Evolutionary conservation across 352 stramenopile genomes (phyloP).

Genomic region (Blastocystis sp.): DNA sequence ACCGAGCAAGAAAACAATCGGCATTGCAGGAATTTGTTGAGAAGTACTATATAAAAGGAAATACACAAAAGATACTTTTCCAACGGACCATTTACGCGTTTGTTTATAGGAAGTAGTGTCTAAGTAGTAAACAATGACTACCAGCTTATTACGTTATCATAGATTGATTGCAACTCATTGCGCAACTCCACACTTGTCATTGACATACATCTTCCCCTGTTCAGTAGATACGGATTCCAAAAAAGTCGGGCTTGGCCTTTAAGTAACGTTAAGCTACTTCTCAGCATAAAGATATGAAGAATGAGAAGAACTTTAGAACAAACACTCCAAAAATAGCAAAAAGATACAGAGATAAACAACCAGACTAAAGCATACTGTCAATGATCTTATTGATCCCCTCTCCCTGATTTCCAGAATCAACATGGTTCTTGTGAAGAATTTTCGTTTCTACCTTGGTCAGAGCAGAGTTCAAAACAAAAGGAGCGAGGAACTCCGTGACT

Average conservation of each 20-base stretch:
- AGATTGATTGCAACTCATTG: slow-evolving; percentile 24
- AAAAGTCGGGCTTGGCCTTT: background rate
- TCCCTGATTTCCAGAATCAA: slow-evolving; percentile 28
- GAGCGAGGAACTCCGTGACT: slow-evolving; percentile 2
- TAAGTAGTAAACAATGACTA: background rate
- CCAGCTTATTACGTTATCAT: slow-evolving; percentile 19
- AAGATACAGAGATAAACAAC: background rate
- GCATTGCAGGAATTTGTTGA: slow-evolving; percentile 70
- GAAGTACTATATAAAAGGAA: background rate
- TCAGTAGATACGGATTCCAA: background rate
- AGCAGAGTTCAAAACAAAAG: background rate
- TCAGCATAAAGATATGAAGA: background rate
- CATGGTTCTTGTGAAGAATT: slow-evolving; percentile 19
- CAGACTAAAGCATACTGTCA: slow-evolving; percentile 42
- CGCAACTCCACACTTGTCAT: slow-evolving; percentile 11
- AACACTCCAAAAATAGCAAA: slow-evolving; percentile 8
- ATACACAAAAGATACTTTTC: slow-evolving; percentile 32
- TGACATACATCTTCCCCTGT: background rate
- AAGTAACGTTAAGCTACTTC: background rate
- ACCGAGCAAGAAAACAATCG: slow-evolving; percentile 95
- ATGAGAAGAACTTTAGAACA: background rate
- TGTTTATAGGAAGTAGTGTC: slow-evolving; percentile 57
- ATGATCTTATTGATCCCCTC: slow-evolving; percentile 60
- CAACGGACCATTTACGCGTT: slow-evolving; percentile 35
- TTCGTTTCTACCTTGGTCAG: slow-evolving; percentile 6